Base-by-base conservation (phyloP, 257 asterid species). In the Nicotiana tabacum region DNA sequence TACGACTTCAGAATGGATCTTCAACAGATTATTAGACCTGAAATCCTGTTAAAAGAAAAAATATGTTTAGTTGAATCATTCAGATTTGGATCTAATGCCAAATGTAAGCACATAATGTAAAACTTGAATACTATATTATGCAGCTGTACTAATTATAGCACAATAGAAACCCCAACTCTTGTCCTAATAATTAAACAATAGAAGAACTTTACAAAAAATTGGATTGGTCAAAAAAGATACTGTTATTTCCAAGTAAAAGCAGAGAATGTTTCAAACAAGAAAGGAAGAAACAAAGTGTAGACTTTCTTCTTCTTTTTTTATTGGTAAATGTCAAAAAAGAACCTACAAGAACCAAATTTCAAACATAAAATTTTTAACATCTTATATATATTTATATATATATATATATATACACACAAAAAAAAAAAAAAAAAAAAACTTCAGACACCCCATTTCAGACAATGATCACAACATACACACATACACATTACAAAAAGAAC, bases 1-100 rank as follows among this genome's bases (percentile, higher is more conserved):
- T 86, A 60, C 86, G 83, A 81, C 43, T 77, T 70, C 77, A 57
- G 13, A 58, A 72, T 81, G 15, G 66, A 69, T 82, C 81, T 80
- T 72, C 24, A 64, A 35, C 61, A 53, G 48, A 68, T 61, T 53
- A 58, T 9, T 66, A 58, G 43, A 12, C 77, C 76, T 60, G 3
- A 53, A 80, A 61, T 77, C 58, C 87, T 84, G 84, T 66, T 24
- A 81, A 62, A 74, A 70, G 60, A 33, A 83, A 16, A 5, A 18
- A 39, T 37, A 43, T 39, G 17, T 8, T 35, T 68, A 35, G 77
- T 68, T 56, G 43, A 57, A 53, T 55, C 15, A 15, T 77, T 48
- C 65, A 77, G 8, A 51, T 27, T 51, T 77, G 16, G 64, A 66
- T 57, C 64, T n/a, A 18, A 57, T 57, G 64, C 55, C 46, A 70